Evolutionary conservation across 2,329 filamentous ascomycete species (phyloP).

Genomic region (Paraconiothyrium brasiliense): DNA sequence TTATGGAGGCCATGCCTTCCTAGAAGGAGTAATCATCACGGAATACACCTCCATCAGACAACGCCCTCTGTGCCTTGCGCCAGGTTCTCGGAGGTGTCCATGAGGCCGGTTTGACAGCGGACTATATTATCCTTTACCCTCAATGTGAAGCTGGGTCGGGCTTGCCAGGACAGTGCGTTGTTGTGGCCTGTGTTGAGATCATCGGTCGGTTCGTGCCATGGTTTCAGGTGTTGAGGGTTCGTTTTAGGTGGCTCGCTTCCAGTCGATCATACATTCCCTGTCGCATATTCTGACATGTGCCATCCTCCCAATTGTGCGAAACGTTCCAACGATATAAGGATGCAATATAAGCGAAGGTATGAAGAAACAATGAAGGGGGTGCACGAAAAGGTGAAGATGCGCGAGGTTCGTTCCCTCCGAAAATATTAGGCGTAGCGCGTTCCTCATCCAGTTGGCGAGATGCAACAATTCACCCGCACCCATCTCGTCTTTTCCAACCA

Average conservation of each 20-base stretch:
- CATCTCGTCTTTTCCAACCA: not conserved
- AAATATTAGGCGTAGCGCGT: not conserved
- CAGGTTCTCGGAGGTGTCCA: not conserved
- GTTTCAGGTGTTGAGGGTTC: constrained; percentile 11
- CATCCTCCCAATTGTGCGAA: not conserved
- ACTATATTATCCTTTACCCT: constrained; percentile 2
- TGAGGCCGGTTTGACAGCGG: not conserved
- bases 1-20: not conserved
- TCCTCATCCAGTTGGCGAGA: not conserved
- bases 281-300: constrained; percentile 1
- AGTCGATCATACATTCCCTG: constrained; percentile 2
- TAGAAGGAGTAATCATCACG: not conserved
- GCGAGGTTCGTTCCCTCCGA: not conserved
- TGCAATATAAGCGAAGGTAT: not conserved
- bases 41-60: not conserved
- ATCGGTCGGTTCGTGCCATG: not conserved
- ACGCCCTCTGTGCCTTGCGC: not conserved
- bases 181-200: constrained; percentile 1
- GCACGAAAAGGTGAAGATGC: not conserved
- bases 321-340: not conserved
- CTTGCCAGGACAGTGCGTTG: constrained; percentile 5
- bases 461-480: not conserved
- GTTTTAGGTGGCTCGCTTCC: constrained; percentile 1
- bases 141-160: not conserved
- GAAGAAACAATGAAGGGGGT: not conserved